Base-by-base conservation (phyloP, 2,329 filamentous ascomycete genomes). In the Paecilomyces niveus region DNA sequence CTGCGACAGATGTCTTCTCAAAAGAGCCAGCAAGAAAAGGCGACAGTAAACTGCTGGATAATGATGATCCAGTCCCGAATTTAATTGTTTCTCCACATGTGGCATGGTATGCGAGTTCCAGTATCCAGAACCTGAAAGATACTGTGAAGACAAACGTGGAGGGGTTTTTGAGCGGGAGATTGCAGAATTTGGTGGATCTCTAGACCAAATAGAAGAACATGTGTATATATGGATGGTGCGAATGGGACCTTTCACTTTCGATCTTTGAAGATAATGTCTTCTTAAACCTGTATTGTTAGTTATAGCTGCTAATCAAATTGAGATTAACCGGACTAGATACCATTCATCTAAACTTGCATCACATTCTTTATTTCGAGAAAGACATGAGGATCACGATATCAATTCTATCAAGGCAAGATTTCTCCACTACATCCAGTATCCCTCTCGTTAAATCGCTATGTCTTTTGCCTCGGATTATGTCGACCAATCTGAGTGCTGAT, bases 1-100 rank as follows among this genome's bases (percentile, higher is more conserved):
- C 77, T 54, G 79, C 74, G 3, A 74, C 75, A 4, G 79, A 81
- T 66, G 79, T 81, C 5, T 76, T 79, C 53, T 67, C 72, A 54
- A 69, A 69, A 29, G 79, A 81, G 61, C 79, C 79, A 13, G 72
- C 68, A 2, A 57, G 54, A 21, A 51, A 51, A n/a, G 49, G 18
- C 3, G 18, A 51, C 10, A 51, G n/a, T 24, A 2, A 4, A 8
- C 18, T 51, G 5, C 22, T 51, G 3, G 49, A 21, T 51, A 10
- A 10, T 10, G 49, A 21, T n/a, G 5, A 21, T 10, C n/a, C 18
- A 11, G 22, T 18, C n/a, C 18, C n/a, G n/a, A 24, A 22, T 51
- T 24, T 51, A 10, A 51, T 51, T 24, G 18, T 51, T n/a, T 21
- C 49, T 3, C 49, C 49, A 13, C 49, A 51, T 51, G 49, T 51